Evolutionary conservation across 495 filamentous ascomycete species (phyloP).

Genomic region (Talaromyces liani): DNA sequence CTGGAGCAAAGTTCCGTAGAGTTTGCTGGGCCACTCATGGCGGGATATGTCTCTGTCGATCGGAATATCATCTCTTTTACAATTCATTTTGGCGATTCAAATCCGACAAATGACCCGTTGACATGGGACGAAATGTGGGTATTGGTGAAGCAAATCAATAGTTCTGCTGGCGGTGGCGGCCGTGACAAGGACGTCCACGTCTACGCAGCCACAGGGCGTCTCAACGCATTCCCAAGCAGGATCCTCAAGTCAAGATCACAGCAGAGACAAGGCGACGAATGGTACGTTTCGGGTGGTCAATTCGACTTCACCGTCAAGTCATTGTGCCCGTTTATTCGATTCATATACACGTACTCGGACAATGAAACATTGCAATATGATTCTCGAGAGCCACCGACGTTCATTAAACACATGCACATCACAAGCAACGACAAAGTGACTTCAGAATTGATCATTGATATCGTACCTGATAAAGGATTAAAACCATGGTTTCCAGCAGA

Average conservation of each 20-base stretch:
- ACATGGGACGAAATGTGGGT: neutral
- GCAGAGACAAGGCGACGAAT: neutral
- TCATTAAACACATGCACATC: neutral
- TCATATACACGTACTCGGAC: neutral
- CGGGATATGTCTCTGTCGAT: conserved; percentile 31
- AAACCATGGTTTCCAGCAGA: no score
- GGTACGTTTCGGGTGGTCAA: neutral
- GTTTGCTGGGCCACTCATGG: conserved; percentile 19
- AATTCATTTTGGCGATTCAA: conserved; percentile 29
- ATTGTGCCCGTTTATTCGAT: neutral
- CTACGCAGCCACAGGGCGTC: neutral
- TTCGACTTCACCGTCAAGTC: neutral
- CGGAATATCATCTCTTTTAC: conserved; percentile 33
- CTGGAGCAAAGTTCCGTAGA: no score
- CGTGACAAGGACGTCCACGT: neutral
- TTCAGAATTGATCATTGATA: no score
- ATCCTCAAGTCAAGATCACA: neutral
- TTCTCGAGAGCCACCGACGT: neutral
- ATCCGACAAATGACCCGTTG: neutral
- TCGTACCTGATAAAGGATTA: no score
- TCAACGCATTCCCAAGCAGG: neutral
- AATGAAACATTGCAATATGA: neutral
- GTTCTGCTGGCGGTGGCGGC: neutral
- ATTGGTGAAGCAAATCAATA: neutral
- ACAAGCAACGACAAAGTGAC: neutral